Evolutionary conservation across 768 basidiomycete genomes (phyloP), one percentile per base, ranked within the genome.

Genomic region (Tremella yokohamensis): DNA sequence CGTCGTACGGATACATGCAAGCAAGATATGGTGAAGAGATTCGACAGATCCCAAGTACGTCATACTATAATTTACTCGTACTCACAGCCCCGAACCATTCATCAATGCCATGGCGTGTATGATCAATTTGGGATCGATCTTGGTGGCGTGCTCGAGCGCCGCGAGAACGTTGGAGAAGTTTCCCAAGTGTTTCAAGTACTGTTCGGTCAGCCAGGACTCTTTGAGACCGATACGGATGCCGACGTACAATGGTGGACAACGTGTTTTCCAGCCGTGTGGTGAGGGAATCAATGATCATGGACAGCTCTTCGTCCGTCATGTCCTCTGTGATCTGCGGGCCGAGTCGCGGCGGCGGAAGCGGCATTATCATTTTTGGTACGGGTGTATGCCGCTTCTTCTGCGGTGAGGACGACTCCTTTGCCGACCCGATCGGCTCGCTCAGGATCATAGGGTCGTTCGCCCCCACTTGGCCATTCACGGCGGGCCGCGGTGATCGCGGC

Each of bases 251-350:
- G 18, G 75, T 70, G 8, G 75, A 73, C 26, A 84, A 76, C 1
- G 87, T 83, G 70, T 92, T 91, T 71, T 89, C 85, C 54, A 92
- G 84, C 42, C 92, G 81, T 8, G 83, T 78, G 26, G 86, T 80
- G 52, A 94, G 72, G 12, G 85, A 88, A 65, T 91, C 87, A 29
- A 96, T 79, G n/a, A 89, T 77, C 58, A 82, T 76, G 77, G 85
- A 82, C 52, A 92, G 77, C 58, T 93, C 88, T 16, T 81, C 76
- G 64, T 92, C 90, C 25, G 83, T 80, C 65, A 86, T 83, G 60
- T 83, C 84, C 52, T 87, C 85, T 59, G 79, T 79, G 76, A 93
- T 82, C 9, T 81, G 75, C 0, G 92, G 90, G 26, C 75, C 75
- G 19, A 74, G 58, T 51, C 62, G 58, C 1, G 62, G 47, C 8